Percentiles rank a stretch among this genome's conserved stretches.
Conservation (phyloP, 345 rosid genomes). For the Aurinia saxatilis region DNA sequence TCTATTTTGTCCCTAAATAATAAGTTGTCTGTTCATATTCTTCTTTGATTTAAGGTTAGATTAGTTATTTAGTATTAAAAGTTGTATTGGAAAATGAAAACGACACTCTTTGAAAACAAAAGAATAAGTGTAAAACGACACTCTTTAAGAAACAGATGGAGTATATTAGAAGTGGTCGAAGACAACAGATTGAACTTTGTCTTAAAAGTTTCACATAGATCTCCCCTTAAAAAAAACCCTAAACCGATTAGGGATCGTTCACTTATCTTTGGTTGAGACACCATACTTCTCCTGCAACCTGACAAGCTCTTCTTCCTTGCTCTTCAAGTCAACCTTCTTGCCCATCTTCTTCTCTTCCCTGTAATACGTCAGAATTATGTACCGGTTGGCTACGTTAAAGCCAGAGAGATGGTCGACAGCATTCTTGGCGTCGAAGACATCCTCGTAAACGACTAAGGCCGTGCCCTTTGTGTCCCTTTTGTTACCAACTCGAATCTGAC, state of each 20-base stretch:
- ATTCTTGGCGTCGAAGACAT: constrained; percentile 78
- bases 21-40: no score
- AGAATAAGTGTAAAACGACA: no score
- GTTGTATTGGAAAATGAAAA: no score
- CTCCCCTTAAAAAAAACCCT: no score
- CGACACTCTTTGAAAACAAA: no score
- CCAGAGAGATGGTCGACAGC: constrained; percentile 89
- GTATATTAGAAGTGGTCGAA: no score
- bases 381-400: constrained; percentile 80
- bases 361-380: constrained; percentile 66
- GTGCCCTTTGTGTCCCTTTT: constrained; percentile 78
- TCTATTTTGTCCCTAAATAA: no score
- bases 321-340: constrained; percentile 72
- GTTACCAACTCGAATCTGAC: constrained; percentile 74
- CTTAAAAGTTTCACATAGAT: no score
- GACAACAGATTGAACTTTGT: no score
- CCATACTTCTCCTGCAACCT: constrained; percentile 85
- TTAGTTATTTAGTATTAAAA: no score
- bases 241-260: neutral
- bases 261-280: constrained; percentile 73
- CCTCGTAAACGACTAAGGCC: constrained; percentile 81
- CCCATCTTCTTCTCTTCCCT: constrained; percentile 78
- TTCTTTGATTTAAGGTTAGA: no score
- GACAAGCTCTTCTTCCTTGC: constrained; percentile 65
- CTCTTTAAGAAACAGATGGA: no score